Evolutionary conservation across 2,329 filamentous ascomycete species (phyloP).

Genomic region (Seiridium unicorne): DNA sequence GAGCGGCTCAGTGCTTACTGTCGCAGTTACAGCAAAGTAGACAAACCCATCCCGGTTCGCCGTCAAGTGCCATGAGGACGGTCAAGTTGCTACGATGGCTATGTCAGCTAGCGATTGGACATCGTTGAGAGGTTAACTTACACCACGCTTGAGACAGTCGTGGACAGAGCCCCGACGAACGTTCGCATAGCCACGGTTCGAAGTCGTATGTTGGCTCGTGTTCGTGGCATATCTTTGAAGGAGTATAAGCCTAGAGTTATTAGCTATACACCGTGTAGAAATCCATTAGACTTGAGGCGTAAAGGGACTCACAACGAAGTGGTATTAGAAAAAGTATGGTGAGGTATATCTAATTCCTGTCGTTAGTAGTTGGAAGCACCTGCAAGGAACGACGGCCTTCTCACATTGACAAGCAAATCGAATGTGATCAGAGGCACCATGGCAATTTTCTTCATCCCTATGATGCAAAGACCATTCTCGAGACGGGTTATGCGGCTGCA

Average conservation of each 20-base stretch:
- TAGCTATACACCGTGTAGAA: background rate
- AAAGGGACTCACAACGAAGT: slow-evolving; percentile 44
- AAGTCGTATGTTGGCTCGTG: slow-evolving; percentile 39
- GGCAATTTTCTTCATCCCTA: slow-evolving; percentile 57
- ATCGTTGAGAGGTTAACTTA: slow-evolving; percentile 27
- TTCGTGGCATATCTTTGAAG: slow-evolving; percentile 45
- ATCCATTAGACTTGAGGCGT: background rate
- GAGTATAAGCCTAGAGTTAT: slow-evolving; percentile 47
- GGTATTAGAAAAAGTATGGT: slow-evolving; percentile 64
- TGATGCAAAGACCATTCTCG: slow-evolving; percentile 54
- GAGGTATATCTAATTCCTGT: slow-evolving; percentile 46
- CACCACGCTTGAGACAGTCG: slow-evolving; percentile 57
- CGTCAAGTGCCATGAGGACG: slow-evolving; percentile 55
- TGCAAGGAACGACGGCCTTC: background rate
- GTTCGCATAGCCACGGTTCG: slow-evolving; percentile 55
- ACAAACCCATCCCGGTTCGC: slow-evolving; percentile 65
- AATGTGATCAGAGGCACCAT: slow-evolving; percentile 63
- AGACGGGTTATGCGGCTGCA: slow-evolving; percentile 55
- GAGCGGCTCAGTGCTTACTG: slow-evolving; percentile 37
- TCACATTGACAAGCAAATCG: slow-evolving; percentile 57
- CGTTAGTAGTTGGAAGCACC: background rate
- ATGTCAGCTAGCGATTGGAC: background rate
- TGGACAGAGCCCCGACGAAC: slow-evolving; percentile 57
- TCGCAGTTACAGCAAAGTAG: slow-evolving; percentile 65
- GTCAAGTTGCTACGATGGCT: slow-evolving; percentile 49